Evolutionary conservation across 192 early-diverging fungal genomes (phyloP).

Genomic region (Umbelopsis isabellina): DNA sequence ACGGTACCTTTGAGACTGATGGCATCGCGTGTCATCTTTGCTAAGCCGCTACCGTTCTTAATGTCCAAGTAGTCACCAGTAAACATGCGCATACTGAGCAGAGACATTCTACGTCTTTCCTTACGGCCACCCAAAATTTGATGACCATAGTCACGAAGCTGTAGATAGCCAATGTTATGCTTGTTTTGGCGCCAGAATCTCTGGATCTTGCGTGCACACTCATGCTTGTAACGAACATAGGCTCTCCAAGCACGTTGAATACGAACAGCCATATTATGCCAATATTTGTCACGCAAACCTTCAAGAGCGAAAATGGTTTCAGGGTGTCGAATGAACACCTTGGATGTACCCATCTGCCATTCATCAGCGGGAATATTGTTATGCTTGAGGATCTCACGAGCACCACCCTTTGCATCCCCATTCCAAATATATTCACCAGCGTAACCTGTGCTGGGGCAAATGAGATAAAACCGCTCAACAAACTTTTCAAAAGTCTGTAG

Average conservation of each 20-base stretch:
- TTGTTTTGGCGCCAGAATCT: slow-evolving; percentile 80
- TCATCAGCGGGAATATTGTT: slow-evolving; percentile 82
- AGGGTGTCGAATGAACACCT: slow-evolving; percentile 95
- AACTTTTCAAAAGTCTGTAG: slow-evolving; percentile 47
- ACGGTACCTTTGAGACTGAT: slow-evolving; percentile 43
- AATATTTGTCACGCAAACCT: slow-evolving; percentile 92
- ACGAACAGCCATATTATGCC: slow-evolving; percentile 91
- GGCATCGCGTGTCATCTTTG: slow-evolving; percentile 50
- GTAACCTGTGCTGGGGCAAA: slow-evolving; percentile 78
- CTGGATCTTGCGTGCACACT: slow-evolving; percentile 72
- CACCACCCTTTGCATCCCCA: slow-evolving; percentile 72
- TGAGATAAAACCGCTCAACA: slow-evolving; percentile 75
- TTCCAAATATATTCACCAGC: slow-evolving; percentile 84
- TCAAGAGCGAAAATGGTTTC: slow-evolving; percentile 93
- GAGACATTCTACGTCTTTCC: slow-evolving; percentile 87
- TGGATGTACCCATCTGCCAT: slow-evolving; percentile 95
- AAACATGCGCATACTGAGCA: slow-evolving; percentile 83
- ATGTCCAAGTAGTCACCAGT: slow-evolving; percentile 89
- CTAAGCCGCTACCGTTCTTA: slow-evolving; percentile 48
- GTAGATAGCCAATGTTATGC: slow-evolving; percentile 85
- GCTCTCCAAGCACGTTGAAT: slow-evolving; percentile 90
- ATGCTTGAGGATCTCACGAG: slow-evolving; percentile 81
- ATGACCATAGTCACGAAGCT: slow-evolving; percentile 92
- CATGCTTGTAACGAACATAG: slow-evolving; percentile 69
- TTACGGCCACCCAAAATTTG: slow-evolving; percentile 88